Conservation (phyloP, 805 yeast species). For the Candida sonorensis region DNA sequence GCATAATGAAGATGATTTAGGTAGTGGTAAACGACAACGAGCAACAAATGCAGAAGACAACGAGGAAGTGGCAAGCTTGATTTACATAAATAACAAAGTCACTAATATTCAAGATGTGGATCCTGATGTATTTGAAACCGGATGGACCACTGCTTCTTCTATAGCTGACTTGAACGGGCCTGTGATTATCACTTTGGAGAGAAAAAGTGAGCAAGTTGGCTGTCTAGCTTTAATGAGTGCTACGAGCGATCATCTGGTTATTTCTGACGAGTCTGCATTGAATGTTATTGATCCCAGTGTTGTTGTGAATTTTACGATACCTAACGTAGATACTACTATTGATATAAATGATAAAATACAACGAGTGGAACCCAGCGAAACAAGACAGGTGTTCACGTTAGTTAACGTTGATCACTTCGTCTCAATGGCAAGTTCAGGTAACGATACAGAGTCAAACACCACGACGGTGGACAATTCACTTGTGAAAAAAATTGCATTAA, state of each 20-base stretch:
- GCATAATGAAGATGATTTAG: neutral
- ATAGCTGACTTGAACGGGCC: slow-evolving; percentile 23
- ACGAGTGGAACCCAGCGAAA: slow-evolving; percentile 20
- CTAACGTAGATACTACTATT: slow-evolving; percentile 4
- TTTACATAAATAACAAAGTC: slow-evolving; percentile 20
- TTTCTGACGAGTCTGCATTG: slow-evolving; percentile 9
- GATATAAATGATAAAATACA: slow-evolving; percentile 7
- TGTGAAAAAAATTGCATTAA: slow-evolving; percentile 16
- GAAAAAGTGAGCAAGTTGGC: slow-evolving; percentile 9
- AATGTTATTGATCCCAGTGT: slow-evolving; percentile 5
- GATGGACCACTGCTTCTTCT: slow-evolving; percentile 24
- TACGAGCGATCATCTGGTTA: slow-evolving; percentile 6
- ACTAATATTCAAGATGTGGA: slow-evolving; percentile 14
- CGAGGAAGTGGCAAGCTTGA: slow-evolving; percentile 4
- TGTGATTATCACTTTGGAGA: slow-evolving; percentile 11
- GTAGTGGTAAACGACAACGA: neutral
- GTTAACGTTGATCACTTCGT: slow-evolving; percentile 18
- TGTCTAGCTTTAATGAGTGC: slow-evolving; percentile 9
- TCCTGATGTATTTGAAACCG: slow-evolving; percentile 13
- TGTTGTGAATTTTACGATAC: slow-evolving; percentile 16
- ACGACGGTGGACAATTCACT: neutral
- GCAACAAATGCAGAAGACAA: slow-evolving; percentile 1
- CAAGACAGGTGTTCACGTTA: slow-evolving; percentile 22
- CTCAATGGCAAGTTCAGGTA: slow-evolving; percentile 1
- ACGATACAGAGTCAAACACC: neutral